Evolutionary conservation across 1,284 basidiomycete genomes (phyloP), one percentile per base, ranked within the genome.

Genomic region (Schizophyllum commune): DNA sequence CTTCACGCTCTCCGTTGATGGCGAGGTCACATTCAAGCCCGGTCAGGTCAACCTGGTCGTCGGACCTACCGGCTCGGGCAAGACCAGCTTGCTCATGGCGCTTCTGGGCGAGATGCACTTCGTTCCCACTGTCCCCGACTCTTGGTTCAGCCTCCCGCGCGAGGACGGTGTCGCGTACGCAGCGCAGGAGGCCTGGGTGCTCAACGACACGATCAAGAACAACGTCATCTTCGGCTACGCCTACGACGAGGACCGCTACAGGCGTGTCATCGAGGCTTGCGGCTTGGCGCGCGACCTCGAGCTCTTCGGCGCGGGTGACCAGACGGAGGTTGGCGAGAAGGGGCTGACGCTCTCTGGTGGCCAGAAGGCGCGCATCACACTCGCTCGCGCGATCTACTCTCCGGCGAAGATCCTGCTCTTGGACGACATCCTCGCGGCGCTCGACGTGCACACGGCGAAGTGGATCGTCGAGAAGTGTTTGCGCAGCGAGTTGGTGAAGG

Each of bases 151-250:
- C 64, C 79, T 91, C 8, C 89, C 89, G 22, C 75, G 88, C 13
- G 72, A 75, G 9, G 76, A 80, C 2, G 89, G 89, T 15, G 80
- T 92, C 13, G 85, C 86, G 0, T 92, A 89, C 68, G 88, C 87
- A 4, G 86, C 88, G 1, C 91, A 93, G 68, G 89, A 92, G 69
- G 85, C 87, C 5, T 93, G 89, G 89, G 85, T 87, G 53, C 53
- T 55, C 53, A 55, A 55, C 19, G 53, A 55, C 15, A 55, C 53
- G 53, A 55, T 55, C 53, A 55, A 55, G 53, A 86, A 92, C 59
- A 97, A 96, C 68, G 94, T 97, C 64, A 66, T 94, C 33, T 97
- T 96, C 71, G 89, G 90, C 33, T 75, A 88, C 4, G 83, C 86
- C 0, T 92, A 82, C 65, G 81, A 91, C 63, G 83, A 87, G 68